phyloP scores from a whole-genome alignment of 331 rosid species.

The Arachis monticola region DNA sequence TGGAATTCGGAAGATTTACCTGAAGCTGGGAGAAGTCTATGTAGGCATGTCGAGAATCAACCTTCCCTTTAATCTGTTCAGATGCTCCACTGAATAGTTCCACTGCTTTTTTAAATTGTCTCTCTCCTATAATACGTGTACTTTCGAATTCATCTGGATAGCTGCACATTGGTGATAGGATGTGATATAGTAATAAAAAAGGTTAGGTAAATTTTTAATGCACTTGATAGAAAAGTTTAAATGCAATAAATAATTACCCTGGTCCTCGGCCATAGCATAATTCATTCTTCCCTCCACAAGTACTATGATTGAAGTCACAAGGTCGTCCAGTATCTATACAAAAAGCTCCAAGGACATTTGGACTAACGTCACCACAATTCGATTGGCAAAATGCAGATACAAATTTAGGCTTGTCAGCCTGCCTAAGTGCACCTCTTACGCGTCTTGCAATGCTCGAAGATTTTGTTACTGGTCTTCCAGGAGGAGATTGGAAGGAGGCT shows the following conservation, averaged over 20 bases:
- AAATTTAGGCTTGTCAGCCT: constrained; percentile 69
- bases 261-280: constrained; percentile 92
- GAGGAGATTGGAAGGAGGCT: constrained; percentile 77
- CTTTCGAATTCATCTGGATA: constrained; percentile 91
- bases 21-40: constrained; percentile 77
- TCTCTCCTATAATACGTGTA: constrained; percentile 80
- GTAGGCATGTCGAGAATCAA: constrained; percentile 74
- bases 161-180: constrained; percentile 51
- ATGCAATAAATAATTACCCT: constrained; percentile 63
- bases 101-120: constrained; percentile 78
- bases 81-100: constrained; percentile 71
- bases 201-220: constrained; percentile 29
- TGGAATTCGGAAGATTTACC: constrained; percentile 57
- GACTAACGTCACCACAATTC: constrained; percentile 95
- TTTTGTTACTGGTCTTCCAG: constrained; percentile 72
- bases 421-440: constrained; percentile 75
- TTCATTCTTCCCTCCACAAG: constrained; percentile 88
- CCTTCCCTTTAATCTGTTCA: constrained; percentile 69
- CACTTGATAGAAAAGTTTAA: constrained; percentile 26
- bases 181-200: constrained; percentile 35
- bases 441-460: constrained; percentile 72
- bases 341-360: constrained; percentile 83
- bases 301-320: constrained; percentile 93
- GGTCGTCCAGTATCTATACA: constrained; percentile 83
- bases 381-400: constrained; percentile 95